Percentiles rank a stretch among this genome's conserved stretches.
Conservation (phyloP, 2,329 filamentous ascomycete species). For the Apiospora koreana region DNA sequence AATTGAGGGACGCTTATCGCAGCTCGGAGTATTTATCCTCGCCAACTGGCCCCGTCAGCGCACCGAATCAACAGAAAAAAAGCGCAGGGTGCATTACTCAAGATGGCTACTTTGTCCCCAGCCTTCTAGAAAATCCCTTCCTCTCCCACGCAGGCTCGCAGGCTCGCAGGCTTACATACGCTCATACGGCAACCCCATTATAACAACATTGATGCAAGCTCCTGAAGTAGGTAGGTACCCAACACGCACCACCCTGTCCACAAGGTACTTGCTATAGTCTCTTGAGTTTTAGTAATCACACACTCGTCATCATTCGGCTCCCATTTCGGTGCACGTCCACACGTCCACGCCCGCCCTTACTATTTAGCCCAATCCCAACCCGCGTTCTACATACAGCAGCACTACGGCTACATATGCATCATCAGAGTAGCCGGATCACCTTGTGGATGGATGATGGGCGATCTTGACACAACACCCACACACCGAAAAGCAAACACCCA, state of each 20-base stretch:
- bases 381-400: neutral
- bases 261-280: neutral
- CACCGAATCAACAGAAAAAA: constrained; percentile 21
- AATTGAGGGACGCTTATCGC: constrained; percentile 33
- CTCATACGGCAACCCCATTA: neutral
- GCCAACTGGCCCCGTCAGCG: constrained; percentile 22
- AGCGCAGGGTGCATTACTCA: constrained; percentile 21
- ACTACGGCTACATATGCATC: constrained; percentile 1
- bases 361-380: constrained; percentile 1
- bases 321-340: neutral
- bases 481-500: neutral
- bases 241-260: neutral
- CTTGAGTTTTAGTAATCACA: constrained; percentile 1
- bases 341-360: neutral
- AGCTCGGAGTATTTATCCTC: constrained; percentile 33
- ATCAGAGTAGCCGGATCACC: neutral
- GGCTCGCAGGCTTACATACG: neutral
- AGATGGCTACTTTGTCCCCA: constrained; percentile 23
- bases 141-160: constrained; percentile 1
- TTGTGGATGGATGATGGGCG: neutral
- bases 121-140: constrained; percentile 10
- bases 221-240: neutral
- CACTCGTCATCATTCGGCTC: constrained; percentile 1
- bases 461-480: constrained; percentile 8
- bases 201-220: neutral